These are phyloP conservation scores for Mallotus repandus DNA, from an alignment of 441 rosid genomes.

Conservation along the genomic window DNA sequence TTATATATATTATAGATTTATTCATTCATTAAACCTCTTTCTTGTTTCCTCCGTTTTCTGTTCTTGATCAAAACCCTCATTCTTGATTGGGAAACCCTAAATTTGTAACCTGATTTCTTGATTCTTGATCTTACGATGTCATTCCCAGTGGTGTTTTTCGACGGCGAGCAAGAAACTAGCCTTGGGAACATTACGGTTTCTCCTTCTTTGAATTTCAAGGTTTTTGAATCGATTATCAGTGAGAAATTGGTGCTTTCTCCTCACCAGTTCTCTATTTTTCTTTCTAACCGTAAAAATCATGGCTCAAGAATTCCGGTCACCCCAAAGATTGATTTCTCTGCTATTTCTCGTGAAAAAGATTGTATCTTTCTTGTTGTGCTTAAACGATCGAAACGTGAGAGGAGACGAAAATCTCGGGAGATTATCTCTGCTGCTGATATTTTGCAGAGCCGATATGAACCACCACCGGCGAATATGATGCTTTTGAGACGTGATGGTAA, in stretches of 20 bases:
- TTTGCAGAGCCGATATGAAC: neutral
- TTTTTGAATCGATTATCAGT: conserved; percentile 33
- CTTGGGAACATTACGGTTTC: conserved; percentile 36
- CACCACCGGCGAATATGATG: conserved; percentile 32
- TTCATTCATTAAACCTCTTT: neutral
- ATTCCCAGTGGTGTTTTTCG: conserved; percentile 43
- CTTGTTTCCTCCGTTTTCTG: neutral
- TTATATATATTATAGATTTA: conserved; percentile 24
- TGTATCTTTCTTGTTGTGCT: conserved; percentile 37
- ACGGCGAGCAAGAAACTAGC: conserved; percentile 44
- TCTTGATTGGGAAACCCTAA: too few species aligned
- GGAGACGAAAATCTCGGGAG: conserved; percentile 22
- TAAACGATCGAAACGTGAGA: conserved; percentile 41
- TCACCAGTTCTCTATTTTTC: conserved; percentile 40
- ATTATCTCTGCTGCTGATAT: neutral
- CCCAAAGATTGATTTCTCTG: conserved; percentile 37
- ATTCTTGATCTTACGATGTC: neutral
- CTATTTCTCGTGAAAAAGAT: conserved; percentile 26
- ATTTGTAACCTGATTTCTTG: neutral
- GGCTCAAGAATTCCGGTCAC: conserved; percentile 34
- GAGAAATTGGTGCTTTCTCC: conserved; percentile 45
- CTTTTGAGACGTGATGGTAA: conserved; percentile 38
- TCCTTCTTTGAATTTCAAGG: conserved; percentile 34
- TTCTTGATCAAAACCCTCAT: too few species aligned
- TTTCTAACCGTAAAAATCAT: conserved; percentile 23